Percentiles rank a stretch among this genome's conserved stretches.
phyloP scores from a whole-genome alignment of 192 early-diverging fungal species.

The Backusella liffmaniae region DNA sequence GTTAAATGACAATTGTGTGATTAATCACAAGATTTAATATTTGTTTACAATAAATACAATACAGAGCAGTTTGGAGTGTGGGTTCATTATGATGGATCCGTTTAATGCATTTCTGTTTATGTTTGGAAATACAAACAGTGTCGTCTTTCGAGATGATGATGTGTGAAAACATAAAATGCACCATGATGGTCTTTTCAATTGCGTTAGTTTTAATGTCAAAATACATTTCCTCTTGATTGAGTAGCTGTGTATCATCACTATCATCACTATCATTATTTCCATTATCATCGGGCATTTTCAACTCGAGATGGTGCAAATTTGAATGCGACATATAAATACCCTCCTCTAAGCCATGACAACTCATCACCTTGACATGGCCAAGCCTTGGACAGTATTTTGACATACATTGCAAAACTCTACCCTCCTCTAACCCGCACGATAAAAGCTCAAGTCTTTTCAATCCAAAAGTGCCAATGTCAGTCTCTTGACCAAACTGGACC shows the following conservation, averaged over 20 bases:
- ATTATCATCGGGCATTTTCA: neutral
- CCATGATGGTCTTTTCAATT: neutral
- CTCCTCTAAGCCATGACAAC: neutral
- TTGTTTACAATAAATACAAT: neutral
- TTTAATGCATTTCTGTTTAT: neutral
- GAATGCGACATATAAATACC: neutral
- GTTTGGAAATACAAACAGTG: neutral
- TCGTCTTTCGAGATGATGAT: neutral
- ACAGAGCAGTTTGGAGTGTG: neutral
- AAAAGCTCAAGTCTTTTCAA: neutral
- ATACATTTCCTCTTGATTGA: neutral
- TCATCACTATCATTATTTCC: neutral
- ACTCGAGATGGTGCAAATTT: neutral
- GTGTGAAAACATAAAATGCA: neutral
- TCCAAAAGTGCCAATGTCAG: neutral
- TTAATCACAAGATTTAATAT: neutral
- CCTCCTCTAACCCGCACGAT: neutral
- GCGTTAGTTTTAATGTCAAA: neutral
- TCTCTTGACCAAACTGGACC: neutral
- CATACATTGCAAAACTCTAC: neutral
- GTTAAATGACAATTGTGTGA: constrained; percentile 7
- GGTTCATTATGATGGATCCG: neutral
- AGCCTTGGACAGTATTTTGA: neutral
- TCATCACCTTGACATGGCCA: neutral
- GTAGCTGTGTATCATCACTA: neutral